Base-by-base conservation (phyloP, 768 basidiomycete genomes). In the Xerocomellus amylosporus region DNA sequence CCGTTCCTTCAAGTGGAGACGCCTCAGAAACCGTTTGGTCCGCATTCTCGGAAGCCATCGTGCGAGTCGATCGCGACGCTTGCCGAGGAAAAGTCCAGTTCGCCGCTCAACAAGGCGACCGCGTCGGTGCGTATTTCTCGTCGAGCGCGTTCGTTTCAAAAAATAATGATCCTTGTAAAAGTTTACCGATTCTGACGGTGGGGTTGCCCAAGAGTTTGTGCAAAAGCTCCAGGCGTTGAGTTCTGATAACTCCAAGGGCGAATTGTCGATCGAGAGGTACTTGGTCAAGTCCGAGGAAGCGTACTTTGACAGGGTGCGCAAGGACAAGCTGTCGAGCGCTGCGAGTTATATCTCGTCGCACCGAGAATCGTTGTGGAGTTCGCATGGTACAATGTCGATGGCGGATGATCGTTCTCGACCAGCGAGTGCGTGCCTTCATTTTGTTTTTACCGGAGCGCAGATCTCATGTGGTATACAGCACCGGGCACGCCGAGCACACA, bases 131-230 rank as follows among this genome's bases (percentile, higher is more conserved):
- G 82, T 59, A 24, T 5, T 14, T 43, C 31, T 37, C 31, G 3
- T 26, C 41, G 24, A 39, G 39, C 26, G 0, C 17, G 36, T 31
- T 47, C 19, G 36, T 45, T 54, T 46, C 38, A 4, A 8, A 17
- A 4, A 28, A 51, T 57, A 41, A 55, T 19, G 26, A 30, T 44
- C 14, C 37, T 55, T 38, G 28, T 33, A 49, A 13, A 48, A 93
- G 88, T 97, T 97, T 73, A 96, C 94, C 20, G 94, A 96, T 69
- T 79, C 90, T 1, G 93, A 96, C 68, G 94, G 94, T 34, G 91
- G 91, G 44, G 93, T 97, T 46, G 89, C 93, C 10, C 82, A 87
- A 34, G 86, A 90, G 52, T 97, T 96, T 71, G 90, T 93, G 9
- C 84, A 89, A 63, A 93, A 88, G 69, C 73, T 97, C 38, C 88